A percentile compares a stretch with the other conserved stretches of the same genome.
phyloP scores from a whole-genome alignment of 2,329 filamentous ascomycete genomes.

The Epichloe hybrida region DNA sequence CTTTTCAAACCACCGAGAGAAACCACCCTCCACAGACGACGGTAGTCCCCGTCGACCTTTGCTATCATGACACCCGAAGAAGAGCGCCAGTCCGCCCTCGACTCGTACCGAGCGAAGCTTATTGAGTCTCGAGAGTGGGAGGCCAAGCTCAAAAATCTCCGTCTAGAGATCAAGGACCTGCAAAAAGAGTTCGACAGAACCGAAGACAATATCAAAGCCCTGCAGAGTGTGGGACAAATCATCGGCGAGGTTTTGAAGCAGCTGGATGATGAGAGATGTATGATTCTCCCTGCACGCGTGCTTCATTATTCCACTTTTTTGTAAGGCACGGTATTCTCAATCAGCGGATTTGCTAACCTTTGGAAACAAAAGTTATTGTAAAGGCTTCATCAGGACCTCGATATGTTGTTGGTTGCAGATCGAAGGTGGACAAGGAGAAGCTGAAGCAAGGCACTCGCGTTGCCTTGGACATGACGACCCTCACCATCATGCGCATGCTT shows the following conservation, averaged over 20 bases:
- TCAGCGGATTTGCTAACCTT: constrained; percentile 9
- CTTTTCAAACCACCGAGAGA: constrained; percentile 1
- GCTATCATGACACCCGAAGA: constrained; percentile 38
- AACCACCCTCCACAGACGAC: constrained; percentile 1
- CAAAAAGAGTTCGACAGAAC: constrained; percentile 94
- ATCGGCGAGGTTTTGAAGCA: constrained; percentile 99
- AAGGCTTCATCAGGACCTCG: constrained; percentile 94
- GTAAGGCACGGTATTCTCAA: constrained; percentile 5
- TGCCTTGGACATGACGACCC: constrained; percentile 96
- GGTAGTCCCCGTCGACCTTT: neutral
- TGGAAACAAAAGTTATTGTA: constrained; percentile 64
- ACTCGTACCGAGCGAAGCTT: constrained; percentile 66
- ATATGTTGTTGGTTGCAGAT: constrained; percentile 96
- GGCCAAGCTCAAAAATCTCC: constrained; percentile 86
- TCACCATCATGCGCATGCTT: constrained; percentile 99
- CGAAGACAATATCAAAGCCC: constrained; percentile 97
- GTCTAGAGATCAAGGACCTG: constrained; percentile 88
- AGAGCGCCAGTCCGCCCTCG: constrained; percentile 56
- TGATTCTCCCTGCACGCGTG: constrained; percentile 19
- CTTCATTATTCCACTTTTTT: neutral
- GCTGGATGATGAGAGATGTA: constrained; percentile 96
- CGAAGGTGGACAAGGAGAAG: constrained; percentile 94
- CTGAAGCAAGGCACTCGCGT: constrained; percentile 97
- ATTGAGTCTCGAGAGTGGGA: constrained; percentile 98
- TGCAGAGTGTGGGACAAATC: constrained; percentile 98